Conservation (phyloP, 2,329 filamentous ascomycete species). For the Calonectria ilicicola region DNA sequence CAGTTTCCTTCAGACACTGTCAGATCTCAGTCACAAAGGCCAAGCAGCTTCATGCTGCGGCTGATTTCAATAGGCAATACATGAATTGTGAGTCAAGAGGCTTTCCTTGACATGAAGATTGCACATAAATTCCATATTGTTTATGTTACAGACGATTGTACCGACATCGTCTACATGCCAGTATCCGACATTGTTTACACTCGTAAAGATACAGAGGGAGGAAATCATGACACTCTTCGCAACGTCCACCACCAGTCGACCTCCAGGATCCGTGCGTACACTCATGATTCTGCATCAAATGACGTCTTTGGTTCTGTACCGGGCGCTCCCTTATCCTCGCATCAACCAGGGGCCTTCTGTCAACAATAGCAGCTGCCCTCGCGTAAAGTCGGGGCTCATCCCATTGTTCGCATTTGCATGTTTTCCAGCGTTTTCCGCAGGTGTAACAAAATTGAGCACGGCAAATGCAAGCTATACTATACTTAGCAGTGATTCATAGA, state of each 20-base stretch:
- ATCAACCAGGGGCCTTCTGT: slow-evolving; percentile 33
- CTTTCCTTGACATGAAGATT: too few relatives aligned
- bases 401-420: slow-evolving; percentile 53
- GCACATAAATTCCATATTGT: too few relatives aligned
- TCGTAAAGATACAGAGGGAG: slow-evolving; percentile 59
- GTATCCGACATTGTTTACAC: slow-evolving; percentile 57
- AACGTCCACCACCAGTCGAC: slow-evolving; percentile 47
- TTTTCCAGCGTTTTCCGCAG: slow-evolving; percentile 57
- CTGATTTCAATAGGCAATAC: too few relatives aligned
- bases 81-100: too few relatives aligned
- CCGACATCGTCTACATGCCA: slow-evolving; percentile 59
- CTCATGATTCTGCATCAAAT: slow-evolving; percentile 48
- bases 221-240: slow-evolving; percentile 56
- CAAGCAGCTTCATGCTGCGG: too few relatives aligned
- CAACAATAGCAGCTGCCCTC: slow-evolving; percentile 49
- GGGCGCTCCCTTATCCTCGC: background rate
- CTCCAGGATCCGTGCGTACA: slow-evolving; percentile 55
- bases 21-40: too few relatives aligned
- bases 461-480: slow-evolving; percentile 56
- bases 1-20: too few relatives aligned
- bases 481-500: background rate
- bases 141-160: slow-evolving; percentile 49
- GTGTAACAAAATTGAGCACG: slow-evolving; percentile 60
- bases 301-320: background rate
- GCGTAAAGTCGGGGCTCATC: slow-evolving; percentile 46